phyloP scores from a whole-genome alignment of 108 stramenopile species.

The Fistulifera pelliculosa region DNA sequence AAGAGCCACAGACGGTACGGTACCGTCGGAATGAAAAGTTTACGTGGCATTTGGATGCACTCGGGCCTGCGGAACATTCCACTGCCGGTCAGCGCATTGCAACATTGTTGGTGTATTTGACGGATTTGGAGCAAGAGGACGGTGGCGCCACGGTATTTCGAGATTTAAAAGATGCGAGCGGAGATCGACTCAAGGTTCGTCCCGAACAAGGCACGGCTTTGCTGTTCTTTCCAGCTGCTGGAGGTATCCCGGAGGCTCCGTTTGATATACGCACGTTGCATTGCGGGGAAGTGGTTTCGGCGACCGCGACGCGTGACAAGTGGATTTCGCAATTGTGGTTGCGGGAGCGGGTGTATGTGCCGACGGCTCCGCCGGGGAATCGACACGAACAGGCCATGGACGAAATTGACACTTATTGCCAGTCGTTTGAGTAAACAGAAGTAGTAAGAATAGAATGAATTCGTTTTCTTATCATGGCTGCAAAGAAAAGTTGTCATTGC shows the following conservation, averaged over 20 bases:
- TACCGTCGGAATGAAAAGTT: constrained; percentile 62
- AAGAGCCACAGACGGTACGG: constrained; percentile 80
- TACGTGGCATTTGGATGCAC: constrained; percentile 80
- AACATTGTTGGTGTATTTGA: constrained; percentile 69
- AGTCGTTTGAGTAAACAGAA: no score
- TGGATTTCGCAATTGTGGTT: constrained; percentile 83
- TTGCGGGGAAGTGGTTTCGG: constrained; percentile 54
- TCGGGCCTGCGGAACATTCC: constrained; percentile 38
- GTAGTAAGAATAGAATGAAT: no score
- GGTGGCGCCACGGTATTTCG: constrained; percentile 82
- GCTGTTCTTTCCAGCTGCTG: constrained; percentile 80
- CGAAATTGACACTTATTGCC: constrained; percentile 45
- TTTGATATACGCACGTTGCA: constrained; percentile 78
- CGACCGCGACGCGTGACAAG: no score
- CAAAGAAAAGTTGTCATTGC: no score
- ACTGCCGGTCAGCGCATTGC: constrained; percentile 74
- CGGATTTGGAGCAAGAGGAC: constrained; percentile 34
- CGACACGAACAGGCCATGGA: constrained; percentile 33
- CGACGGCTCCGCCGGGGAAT: constrained; percentile 63
- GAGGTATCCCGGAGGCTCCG: constrained; percentile 58
- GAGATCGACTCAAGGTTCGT: constrained; percentile 39
- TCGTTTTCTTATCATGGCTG: no score
- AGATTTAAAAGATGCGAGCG: constrained; percentile 35
- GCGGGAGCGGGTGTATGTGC: constrained; percentile 37
- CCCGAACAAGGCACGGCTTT: constrained; percentile 73